Base-by-base conservation (phyloP, 306 rosid species). In the Oemleria cerasiformis region DNA sequence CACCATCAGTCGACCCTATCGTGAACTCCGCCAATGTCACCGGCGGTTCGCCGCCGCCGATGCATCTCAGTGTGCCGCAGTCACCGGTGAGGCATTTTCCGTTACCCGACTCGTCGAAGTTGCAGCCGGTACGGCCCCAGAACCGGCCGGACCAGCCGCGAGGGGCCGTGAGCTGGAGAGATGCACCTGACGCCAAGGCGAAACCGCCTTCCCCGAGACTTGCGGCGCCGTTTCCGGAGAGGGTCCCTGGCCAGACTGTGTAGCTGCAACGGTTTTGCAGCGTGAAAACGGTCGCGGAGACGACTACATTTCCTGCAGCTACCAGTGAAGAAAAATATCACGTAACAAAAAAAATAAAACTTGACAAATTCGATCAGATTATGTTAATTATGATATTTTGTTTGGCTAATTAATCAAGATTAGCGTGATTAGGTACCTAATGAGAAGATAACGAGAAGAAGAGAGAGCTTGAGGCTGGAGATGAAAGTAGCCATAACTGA, bases 101-200 rank as follows among this genome's bases (percentile, higher is more conserved):
- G 17, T 40, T 76, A 0, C 96, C 97, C 6, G 83, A 34, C n/a
- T 23, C 23, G 17, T 90, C 93, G 21, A 90, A 92, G 45, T 64
- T 68, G 79, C 97, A 90, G 11, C 85, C 83, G 5, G 98, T 94
- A 30, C 98, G 48, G 14, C 63, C 98, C 98, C 98, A 94, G 61
- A 91, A 79, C 13, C 98, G 78, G 5, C 98, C 98, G 0, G 98
- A 94, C 98, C 97, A 94, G 0, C 98, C 97, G 0, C 75, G 38
- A 1, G 90, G 92, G 2, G 92, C 95, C 0, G 80, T 80, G 59
- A 94, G 67, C 8, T 79, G 73, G 9, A 70, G 30, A 0, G 86
- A 70, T 0, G 77, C 58, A 0, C 90, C 95, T 0, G 96, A 84
- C 0, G 58, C n/a, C 30, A 94, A 65, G 12, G 75, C 10, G 14